A percentile compares a stretch with the other conserved stretches of the same genome.
Evolutionary conservation across 257 asterid species (phyloP).

Genomic region (Fraxinus anomala): DNA sequence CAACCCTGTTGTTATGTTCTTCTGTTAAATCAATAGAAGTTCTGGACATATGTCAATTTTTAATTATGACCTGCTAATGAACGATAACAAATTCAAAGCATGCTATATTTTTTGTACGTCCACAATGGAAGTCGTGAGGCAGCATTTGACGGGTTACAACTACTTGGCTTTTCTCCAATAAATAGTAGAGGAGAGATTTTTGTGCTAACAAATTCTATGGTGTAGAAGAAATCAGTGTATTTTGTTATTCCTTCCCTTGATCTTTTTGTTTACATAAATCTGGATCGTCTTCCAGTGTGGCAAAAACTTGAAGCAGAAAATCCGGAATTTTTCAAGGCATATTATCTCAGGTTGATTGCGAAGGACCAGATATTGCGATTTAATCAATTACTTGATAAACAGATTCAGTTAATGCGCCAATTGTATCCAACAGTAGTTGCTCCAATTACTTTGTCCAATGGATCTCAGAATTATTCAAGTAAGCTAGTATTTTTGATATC

Average conservation of each 20-base stretch:
- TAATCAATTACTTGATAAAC: constrained; percentile 67
- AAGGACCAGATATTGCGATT: constrained; percentile 69
- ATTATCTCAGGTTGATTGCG: constrained; percentile 50
- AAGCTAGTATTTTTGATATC: constrained; percentile 32
- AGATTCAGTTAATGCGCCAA: constrained; percentile 52
- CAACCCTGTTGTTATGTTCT: background rate
- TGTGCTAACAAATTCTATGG: background rate
- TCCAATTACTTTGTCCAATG: constrained; percentile 41
- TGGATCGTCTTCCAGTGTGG: constrained; percentile 50
- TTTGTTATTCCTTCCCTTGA: constrained; percentile 9
- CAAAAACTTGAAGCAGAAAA: constrained; percentile 64
- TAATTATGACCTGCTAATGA: background rate
- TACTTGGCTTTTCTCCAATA: constrained; percentile 8
- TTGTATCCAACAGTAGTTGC: constrained; percentile 37
- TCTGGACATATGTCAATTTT: background rate
- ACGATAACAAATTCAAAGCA: background rate
- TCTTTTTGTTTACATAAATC: constrained; percentile 4
- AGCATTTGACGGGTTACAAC: background rate
- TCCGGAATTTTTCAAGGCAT: constrained; percentile 54
- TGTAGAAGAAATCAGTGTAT: background rate
- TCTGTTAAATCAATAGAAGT: background rate
- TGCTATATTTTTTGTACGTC: background rate
- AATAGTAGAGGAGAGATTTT: background rate
- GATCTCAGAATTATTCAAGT: constrained; percentile 57
- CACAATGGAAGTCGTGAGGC: background rate